These are phyloP conservation scores for Chrysoporthe cubensis DNA, from an alignment of 2,329 filamentous ascomycete species.

Conservation along the genomic window DNA sequence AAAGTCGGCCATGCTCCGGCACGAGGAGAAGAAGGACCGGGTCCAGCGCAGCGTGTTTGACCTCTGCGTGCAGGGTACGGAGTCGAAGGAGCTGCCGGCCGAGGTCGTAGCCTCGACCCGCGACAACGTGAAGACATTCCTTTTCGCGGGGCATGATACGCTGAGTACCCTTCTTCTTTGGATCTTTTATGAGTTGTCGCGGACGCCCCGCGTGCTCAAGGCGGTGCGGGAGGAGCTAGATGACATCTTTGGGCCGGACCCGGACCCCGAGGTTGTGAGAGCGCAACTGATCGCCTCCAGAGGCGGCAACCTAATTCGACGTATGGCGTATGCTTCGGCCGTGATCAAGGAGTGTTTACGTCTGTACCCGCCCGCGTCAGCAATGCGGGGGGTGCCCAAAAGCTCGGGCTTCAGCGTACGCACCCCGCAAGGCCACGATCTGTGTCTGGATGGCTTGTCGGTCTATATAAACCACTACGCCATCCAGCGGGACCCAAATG, in stretches of 20 bases:
- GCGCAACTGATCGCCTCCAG: conserved; percentile 33
- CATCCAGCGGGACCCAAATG: conserved; percentile 22
- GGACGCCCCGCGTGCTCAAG: conserved; percentile 36
- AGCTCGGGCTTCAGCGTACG: neutral
- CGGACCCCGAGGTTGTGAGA: conserved; percentile 34
- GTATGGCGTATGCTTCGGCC: neutral
- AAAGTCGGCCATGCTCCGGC: conserved; percentile 38
- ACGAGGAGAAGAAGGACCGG: neutral
- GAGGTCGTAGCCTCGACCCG: conserved; percentile 36
- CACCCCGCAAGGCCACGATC: conserved; percentile 30
- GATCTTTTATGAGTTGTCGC: conserved; percentile 42
- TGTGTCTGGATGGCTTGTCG: conserved; percentile 20
- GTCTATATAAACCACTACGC: conserved; percentile 4
- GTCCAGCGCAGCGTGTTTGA: conserved; percentile 38
- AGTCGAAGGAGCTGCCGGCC: conserved; percentile 31
- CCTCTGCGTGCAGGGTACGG: conserved; percentile 37
- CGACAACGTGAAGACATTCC: conserved; percentile 44
- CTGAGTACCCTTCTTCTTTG: conserved; percentile 42
- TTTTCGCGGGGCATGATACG: conserved; percentile 48
- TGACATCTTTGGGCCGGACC: conserved; percentile 38
- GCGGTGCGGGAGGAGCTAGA: conserved; percentile 42
- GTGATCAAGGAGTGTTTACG: conserved; percentile 14
- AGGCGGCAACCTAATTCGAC: conserved; percentile 37
- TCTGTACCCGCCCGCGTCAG: conserved; percentile 5
- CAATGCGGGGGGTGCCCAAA: neutral